Conservation (phyloP, 2,329 filamentous ascomycete genomes). For the Trematosphaeria pertusa region DNA sequence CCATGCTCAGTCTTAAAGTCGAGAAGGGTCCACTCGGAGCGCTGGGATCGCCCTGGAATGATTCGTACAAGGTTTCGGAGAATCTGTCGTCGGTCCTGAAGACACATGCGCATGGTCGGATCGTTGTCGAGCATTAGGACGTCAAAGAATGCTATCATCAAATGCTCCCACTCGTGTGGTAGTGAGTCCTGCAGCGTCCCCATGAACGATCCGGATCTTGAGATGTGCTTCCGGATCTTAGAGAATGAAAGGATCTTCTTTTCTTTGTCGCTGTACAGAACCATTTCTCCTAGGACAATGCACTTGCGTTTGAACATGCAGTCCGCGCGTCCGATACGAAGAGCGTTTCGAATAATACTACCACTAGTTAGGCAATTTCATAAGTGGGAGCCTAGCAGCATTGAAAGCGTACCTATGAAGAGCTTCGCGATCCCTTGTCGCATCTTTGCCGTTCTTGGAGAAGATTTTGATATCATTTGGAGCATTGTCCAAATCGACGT, state of each 20-base stretch:
- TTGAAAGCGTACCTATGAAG: no score
- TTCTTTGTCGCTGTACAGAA: slow-evolving; percentile 75
- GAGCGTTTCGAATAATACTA: slow-evolving; percentile 69
- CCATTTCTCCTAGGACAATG: slow-evolving; percentile 83
- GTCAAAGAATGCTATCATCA: slow-evolving; percentile 69
- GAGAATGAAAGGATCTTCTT: slow-evolving; percentile 76
- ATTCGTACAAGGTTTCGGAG: slow-evolving; percentile 63
- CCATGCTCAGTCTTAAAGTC: slow-evolving; percentile 62
- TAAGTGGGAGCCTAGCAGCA: background rate
- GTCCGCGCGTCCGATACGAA: slow-evolving; percentile 65
- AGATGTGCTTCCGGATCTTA: slow-evolving; percentile 81
- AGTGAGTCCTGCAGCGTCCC: slow-evolving; percentile 73
- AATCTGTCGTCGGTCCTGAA: slow-evolving; percentile 66
- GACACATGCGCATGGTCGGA: slow-evolving; percentile 58
- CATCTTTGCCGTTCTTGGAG: slow-evolving; percentile 91
- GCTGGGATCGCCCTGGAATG: slow-evolving; percentile 68
- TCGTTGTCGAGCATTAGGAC: slow-evolving; percentile 64
- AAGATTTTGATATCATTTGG: slow-evolving; percentile 75
- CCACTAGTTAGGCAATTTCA: slow-evolving; percentile 30
- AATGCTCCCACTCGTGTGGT: slow-evolving; percentile 60
- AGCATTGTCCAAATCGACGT: slow-evolving; percentile 70
- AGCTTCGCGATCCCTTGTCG: slow-evolving; percentile 71
- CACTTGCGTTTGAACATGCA: slow-evolving; percentile 70
- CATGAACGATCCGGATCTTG: slow-evolving; percentile 73
- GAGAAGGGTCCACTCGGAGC: slow-evolving; percentile 71